Evolutionary conservation across 495 filamentous ascomycete genomes (phyloP).

Genomic region (Parathielavia appendiculata): DNA sequence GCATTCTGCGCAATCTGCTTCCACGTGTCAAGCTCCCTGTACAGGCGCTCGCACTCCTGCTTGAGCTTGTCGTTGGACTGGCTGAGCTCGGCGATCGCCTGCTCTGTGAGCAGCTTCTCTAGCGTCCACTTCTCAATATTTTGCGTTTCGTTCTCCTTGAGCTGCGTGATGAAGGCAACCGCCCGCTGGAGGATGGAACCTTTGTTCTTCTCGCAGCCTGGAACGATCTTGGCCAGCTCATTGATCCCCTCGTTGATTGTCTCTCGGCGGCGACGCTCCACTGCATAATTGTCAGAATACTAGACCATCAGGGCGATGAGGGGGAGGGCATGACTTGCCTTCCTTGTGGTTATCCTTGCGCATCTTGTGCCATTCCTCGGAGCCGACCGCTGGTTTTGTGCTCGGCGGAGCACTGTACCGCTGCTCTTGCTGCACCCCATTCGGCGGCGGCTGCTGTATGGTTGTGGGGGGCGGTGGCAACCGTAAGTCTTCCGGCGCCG

Average conservation of each 20-base stretch:
- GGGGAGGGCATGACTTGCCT: conserved; percentile 52
- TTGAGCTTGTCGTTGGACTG: conserved; percentile 86
- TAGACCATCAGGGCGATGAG: neutral
- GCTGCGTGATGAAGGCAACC: conserved; percentile 85
- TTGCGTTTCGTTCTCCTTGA: conserved; percentile 88
- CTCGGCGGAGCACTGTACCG: conserved; percentile 21
- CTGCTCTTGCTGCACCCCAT: conserved; percentile 28
- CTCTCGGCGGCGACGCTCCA: conserved; percentile 93
- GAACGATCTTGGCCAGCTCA: conserved; percentile 94
- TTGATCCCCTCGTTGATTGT: conserved; percentile 99
- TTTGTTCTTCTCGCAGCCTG: conserved; percentile 98
- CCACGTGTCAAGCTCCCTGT: conserved; percentile 77
- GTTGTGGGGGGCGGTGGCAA: conserved; percentile 41
- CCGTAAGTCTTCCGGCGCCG: conserved; percentile 39
- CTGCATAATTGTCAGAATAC: conserved; percentile 42
- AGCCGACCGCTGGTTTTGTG: conserved; percentile 81
- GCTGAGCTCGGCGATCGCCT: conserved; percentile 88
- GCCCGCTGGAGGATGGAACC: conserved; percentile 92
- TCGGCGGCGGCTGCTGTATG: conserved; percentile 29
- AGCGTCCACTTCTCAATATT: conserved; percentile 97
- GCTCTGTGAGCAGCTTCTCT: conserved; percentile 89
- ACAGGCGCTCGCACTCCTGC: conserved; percentile 64
- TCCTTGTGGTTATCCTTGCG: conserved; percentile 99
- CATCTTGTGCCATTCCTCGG: conserved; percentile 96
- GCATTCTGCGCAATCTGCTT: conserved; percentile 74